Conservation (phyloP, 1,284 basidiomycete genomes). For the Leccinum pachyderme region DNA sequence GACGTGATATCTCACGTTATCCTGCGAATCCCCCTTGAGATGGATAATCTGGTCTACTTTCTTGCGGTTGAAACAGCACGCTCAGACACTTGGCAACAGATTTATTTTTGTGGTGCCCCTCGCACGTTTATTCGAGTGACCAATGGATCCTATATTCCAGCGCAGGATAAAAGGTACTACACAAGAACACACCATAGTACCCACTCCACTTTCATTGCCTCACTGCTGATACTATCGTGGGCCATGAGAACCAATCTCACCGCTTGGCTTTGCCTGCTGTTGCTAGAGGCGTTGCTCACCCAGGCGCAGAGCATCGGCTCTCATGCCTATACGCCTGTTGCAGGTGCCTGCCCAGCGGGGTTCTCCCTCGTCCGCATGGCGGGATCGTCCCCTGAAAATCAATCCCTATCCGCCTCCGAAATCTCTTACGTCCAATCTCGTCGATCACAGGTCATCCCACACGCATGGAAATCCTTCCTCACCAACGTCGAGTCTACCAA, state of each 20-base stretch:
- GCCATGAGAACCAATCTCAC: neutral
- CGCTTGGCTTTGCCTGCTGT: constrained; percentile 16
- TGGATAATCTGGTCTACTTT: too few relatives aligned
- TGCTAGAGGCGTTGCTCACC: constrained; percentile 4
- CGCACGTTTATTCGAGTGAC: neutral
- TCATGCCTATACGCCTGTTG: constrained; percentile 26
- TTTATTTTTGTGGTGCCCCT: neutral
- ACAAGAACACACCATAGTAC: neutral
- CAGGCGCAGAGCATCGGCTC: constrained; percentile 27
- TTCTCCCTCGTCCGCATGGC: constrained; percentile 36
- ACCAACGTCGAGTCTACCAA: constrained; percentile 33
- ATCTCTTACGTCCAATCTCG: constrained; percentile 32
- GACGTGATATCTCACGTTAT: too few relatives aligned
- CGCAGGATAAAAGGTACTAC: neutral
- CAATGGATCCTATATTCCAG: neutral
- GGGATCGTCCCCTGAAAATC: constrained; percentile 23
- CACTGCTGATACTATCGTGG: neutral
- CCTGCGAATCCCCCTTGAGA: too few relatives aligned
- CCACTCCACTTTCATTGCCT: neutral
- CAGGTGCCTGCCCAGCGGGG: constrained; percentile 27
- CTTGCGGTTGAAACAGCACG: too few relatives aligned
- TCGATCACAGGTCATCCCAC: constrained; percentile 28
- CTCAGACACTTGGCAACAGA: too few relatives aligned
- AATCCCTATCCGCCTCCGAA: constrained; percentile 34
- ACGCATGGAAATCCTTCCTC: constrained; percentile 35